phyloP scores from a whole-genome alignment of 2,329 filamentous ascomycete genomes.

The Xenoacremonium recifei region DNA sequence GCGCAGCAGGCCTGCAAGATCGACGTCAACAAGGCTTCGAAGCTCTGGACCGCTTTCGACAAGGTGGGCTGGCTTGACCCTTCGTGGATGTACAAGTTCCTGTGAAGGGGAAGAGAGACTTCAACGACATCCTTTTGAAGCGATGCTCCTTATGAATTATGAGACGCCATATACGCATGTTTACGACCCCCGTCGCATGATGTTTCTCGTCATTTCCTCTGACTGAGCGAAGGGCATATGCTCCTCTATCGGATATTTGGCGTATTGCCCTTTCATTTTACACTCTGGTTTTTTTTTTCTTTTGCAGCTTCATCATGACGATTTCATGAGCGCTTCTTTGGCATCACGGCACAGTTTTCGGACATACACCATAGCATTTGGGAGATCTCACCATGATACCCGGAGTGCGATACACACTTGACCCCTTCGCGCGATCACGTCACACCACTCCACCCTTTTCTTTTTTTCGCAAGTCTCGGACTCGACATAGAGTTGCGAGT shows the following conservation, averaged over 20 bases:
- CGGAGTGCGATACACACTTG: slow-evolving; percentile 37
- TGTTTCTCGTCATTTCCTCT: no score
- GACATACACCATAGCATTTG: slow-evolving; percentile 36
- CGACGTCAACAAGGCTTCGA: slow-evolving; percentile 95
- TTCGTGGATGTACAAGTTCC: slow-evolving; percentile 39
- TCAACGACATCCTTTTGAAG: no score
- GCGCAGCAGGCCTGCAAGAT: slow-evolving; percentile 97
- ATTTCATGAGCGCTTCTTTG: slow-evolving; percentile 22
- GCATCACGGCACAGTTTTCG: slow-evolving; percentile 31
- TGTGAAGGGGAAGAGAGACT: slow-evolving; percentile 21
- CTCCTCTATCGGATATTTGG: no score
- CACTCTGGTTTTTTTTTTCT: slow-evolving; percentile 8
- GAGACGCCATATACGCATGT: slow-evolving; percentile 12
- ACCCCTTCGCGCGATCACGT: slow-evolving; percentile 29
- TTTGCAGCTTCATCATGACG: slow-evolving; percentile 15
- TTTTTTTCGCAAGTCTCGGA: no score
- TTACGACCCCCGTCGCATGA: slow-evolving; percentile 13
- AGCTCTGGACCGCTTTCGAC: slow-evolving; percentile 87
- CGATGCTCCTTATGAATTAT: no score
- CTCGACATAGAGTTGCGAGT: no score
- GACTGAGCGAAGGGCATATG: no score
- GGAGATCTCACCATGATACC: slow-evolving; percentile 38
- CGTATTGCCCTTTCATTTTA: slow-evolving; percentile 7
- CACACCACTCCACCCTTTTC: slow-evolving; percentile 37
- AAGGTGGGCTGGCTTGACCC: slow-evolving; percentile 78